A percentile compares a stretch with the other conserved stretches of the same genome.
phyloP scores from a whole-genome alignment of 2,329 filamentous ascomycete species.

The Fusarium praegraminearum region DNA sequence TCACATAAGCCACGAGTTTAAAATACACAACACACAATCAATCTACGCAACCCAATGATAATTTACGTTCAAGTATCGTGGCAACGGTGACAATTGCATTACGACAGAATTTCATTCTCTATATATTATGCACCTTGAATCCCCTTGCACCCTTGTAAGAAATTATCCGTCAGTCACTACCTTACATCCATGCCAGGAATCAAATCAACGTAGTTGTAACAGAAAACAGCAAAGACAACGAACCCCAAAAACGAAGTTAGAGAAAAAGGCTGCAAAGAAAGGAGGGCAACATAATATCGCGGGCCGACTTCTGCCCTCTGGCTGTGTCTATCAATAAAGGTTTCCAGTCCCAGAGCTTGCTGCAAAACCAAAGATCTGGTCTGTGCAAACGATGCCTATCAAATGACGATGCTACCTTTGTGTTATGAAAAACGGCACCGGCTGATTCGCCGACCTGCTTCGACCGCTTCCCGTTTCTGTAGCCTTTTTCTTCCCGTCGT shows the following conservation, averaged over 20 bases:
- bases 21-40: background rate
- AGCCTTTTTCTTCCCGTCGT: constrained; percentile 46
- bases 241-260: constrained; percentile 41
- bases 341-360: constrained; percentile 45
- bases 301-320: constrained; percentile 45
- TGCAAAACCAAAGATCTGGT: constrained; percentile 42
- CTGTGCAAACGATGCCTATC: constrained; percentile 46
- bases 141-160: constrained; percentile 43
- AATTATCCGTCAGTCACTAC: constrained; percentile 43
- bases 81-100: constrained; percentile 33
- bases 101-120: constrained; percentile 47
- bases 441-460: constrained; percentile 44
- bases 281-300: constrained; percentile 44
- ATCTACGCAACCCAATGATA: background rate
- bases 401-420: constrained; percentile 47
- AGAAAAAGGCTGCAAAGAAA: constrained; percentile 43
- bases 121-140: constrained; percentile 49
- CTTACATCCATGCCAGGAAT: constrained; percentile 45
- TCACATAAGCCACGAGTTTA: background rate
- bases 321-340: constrained; percentile 48
- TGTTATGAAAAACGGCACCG: constrained; percentile 45
- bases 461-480: constrained; percentile 46
- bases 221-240: constrained; percentile 38
- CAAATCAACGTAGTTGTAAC: constrained; percentile 38
- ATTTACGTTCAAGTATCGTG: background rate